A percentile compares a stretch with the other conserved stretches of the same genome.
phyloP scores from a whole-genome alignment of 2,329 filamentous ascomycete genomes.

The Penicillium sp. region DNA sequence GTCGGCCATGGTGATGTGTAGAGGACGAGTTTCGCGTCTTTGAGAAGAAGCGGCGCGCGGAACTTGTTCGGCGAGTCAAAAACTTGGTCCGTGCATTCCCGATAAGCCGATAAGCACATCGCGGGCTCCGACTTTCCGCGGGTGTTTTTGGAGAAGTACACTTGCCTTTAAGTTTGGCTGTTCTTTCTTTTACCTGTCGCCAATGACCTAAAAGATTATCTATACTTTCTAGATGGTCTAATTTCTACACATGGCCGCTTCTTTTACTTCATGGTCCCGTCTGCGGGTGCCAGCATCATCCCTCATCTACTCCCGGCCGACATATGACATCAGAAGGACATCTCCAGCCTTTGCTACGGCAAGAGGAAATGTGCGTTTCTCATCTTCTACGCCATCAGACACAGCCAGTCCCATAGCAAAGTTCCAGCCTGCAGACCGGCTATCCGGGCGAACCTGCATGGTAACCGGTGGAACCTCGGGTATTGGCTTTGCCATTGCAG shows the following conservation, averaged over 20 bases:
- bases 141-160: neutral
- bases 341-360: neutral
- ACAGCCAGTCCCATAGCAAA: neutral
- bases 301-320: neutral
- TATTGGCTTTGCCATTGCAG: slow-evolving; percentile 72
- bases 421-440: slow-evolving; percentile 30
- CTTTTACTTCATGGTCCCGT: neutral
- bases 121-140: neutral
- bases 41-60: neutral
- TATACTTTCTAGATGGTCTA: neutral
- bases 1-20: slow-evolving; percentile 19
- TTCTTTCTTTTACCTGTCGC: neutral
- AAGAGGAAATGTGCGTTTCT: slow-evolving; percentile 6
- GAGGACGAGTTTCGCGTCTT: slow-evolving; percentile 3
- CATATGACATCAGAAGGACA: slow-evolving; percentile 11
- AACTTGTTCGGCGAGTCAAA: neutral
- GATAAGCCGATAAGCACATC: slow-evolving; percentile 10
- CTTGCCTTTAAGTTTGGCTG: neutral
- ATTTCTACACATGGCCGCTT: neutral
- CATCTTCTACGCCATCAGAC: slow-evolving; percentile 21
- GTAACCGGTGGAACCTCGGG: slow-evolving; percentile 74
- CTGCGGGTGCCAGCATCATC: slow-evolving; percentile 1
- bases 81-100: slow-evolving; percentile 1
- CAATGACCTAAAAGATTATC: neutral
- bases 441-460: slow-evolving; percentile 53